These are phyloP conservation scores for Plasmopara viticola DNA, from an alignment of 352 stramenopile genomes.

Conservation along the genomic window DNA sequence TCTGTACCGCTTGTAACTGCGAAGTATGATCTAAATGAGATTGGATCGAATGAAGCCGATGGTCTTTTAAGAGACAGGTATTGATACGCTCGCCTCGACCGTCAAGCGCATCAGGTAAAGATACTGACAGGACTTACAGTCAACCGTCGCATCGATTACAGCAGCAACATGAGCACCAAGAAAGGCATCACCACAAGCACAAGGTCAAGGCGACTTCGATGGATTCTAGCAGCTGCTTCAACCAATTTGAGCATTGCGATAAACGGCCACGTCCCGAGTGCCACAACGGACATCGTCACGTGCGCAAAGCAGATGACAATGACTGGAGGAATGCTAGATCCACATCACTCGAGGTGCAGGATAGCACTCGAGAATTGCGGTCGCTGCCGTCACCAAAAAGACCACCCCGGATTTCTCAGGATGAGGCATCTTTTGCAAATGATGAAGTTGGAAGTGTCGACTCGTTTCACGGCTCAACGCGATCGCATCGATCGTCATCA, in stretches of 20 bases:
- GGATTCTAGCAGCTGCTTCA: constrained; percentile 11
- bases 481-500: constrained; percentile 31
- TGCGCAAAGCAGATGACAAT: constrained; percentile 2
- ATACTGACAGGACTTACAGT: constrained; percentile 2
- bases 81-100: constrained; percentile 38
- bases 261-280: constrained; percentile 10
- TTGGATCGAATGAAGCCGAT: constrained; percentile 28
- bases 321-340: constrained; percentile 14
- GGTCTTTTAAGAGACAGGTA: constrained; percentile 42
- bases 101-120: constrained; percentile 8
- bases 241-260: constrained; percentile 5
- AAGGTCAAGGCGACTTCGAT: constrained; percentile 12
- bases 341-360: constrained; percentile 24
- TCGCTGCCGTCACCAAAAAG: constrained; percentile 6
- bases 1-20: constrained; percentile 52
- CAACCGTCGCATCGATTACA: constrained; percentile 6
- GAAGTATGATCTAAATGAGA: constrained; percentile 29
- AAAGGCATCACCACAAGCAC: constrained; percentile 10
- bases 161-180: constrained; percentile 10
- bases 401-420: constrained; percentile 11
- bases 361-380: constrained; percentile 13
- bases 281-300: constrained; percentile 8
- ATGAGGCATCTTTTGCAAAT: constrained; percentile 23
- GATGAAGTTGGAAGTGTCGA: constrained; percentile 20
- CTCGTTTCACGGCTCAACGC: constrained; percentile 16